Conservation (phyloP, 345 rosid genomes). For the Eucalyptus caleyi region DNA sequence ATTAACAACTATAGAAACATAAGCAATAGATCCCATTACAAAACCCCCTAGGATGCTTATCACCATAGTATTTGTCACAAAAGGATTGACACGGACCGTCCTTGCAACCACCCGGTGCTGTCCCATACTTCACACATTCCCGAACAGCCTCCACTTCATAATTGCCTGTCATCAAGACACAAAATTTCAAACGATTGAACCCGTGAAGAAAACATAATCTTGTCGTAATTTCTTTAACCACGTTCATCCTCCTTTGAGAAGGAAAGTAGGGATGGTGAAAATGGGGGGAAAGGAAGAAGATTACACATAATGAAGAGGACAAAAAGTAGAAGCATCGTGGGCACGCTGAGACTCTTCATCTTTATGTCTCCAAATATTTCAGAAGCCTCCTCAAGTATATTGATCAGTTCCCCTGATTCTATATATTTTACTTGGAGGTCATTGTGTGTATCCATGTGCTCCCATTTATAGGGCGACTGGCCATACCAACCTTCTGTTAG, state of each 20-base stretch:
- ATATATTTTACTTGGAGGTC: neutral
- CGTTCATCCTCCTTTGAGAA: neutral
- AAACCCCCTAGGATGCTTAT: neutral
- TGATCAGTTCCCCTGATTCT: neutral
- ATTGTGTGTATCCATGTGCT: neutral
- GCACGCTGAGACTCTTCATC: neutral
- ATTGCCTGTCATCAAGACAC: neutral
- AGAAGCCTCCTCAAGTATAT: neutral
- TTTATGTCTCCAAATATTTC: neutral
- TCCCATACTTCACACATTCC: neutral
- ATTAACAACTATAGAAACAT: neutral
- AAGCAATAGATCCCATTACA: neutral
- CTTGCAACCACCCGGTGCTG: neutral
- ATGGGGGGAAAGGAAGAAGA: neutral
- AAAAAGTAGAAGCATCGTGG: neutral
- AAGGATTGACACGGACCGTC: neutral
- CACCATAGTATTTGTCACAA: neutral
- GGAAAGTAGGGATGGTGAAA: neutral
- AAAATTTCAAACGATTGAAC: neutral
- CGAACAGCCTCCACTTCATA: neutral
- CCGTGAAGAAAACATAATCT: neutral
- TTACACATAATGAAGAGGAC: neutral
- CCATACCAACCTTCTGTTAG: neutral
- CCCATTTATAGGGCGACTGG: neutral
- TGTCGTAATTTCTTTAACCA: neutral